A percentile compares a stretch with the other conserved stretches of the same genome.
Conservation (phyloP, 2,329 filamentous ascomycete genomes). For the Pseudocercospora crystallina region DNA sequence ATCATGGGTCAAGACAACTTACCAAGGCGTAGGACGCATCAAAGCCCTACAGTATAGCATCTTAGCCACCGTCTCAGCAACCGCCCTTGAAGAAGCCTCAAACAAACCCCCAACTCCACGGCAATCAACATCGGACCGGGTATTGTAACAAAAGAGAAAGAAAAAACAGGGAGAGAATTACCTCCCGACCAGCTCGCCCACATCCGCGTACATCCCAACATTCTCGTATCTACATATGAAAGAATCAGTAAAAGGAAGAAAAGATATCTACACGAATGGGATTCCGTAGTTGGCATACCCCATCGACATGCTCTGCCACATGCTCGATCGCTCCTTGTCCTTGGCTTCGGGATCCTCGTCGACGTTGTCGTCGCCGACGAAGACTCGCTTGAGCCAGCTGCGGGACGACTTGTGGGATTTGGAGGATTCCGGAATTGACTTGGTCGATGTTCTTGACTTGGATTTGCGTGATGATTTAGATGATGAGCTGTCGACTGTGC, state of each 20-base stretch:
- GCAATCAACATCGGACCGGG: too few relatives aligned
- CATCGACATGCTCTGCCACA: conserved; percentile 18
- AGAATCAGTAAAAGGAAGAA: neutral
- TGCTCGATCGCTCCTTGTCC: conserved; percentile 9
- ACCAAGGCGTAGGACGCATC: conserved; percentile 5
- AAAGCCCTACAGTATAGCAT: conserved; percentile 8
- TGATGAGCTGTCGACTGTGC: too few relatives aligned
- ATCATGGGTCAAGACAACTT: neutral
- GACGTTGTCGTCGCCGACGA: neutral
- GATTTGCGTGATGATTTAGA: too few relatives aligned
- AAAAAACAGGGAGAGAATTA: neutral
- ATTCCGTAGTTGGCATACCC: conserved; percentile 13
- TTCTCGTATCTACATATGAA: neutral
- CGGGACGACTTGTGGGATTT: neutral
- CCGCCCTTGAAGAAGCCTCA: neutral
- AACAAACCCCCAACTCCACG: too few relatives aligned
- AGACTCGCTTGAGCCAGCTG: conserved; percentile 15
- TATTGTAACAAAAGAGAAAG: neutral
- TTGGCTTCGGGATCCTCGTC: conserved; percentile 14
- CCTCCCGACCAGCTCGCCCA: conserved; percentile 13
- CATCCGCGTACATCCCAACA: conserved; percentile 9
- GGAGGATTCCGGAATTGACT: too few relatives aligned
- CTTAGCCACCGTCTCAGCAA: conserved; percentile 3
- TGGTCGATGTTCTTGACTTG: too few relatives aligned
- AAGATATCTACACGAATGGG: neutral